Conservation (phyloP, 2,329 filamentous ascomycete species). For the Shiraia bambusicola region DNA sequence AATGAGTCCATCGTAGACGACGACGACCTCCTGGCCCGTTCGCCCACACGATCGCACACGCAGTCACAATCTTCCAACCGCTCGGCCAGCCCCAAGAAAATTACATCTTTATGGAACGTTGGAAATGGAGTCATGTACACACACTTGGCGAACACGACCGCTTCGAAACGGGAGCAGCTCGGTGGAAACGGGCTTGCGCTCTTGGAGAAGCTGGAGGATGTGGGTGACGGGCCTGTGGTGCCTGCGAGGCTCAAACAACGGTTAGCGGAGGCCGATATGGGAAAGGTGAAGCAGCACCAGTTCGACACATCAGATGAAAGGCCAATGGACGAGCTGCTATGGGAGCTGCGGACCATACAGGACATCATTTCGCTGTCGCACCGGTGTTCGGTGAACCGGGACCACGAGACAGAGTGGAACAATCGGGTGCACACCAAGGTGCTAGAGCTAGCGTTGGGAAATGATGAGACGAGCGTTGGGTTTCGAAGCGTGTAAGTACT, state of each 20-base stretch:
- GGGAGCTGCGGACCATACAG: constrained; percentile 9
- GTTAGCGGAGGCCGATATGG: constrained; percentile 12
- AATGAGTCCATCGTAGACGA: constrained; percentile 8
- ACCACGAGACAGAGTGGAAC: constrained; percentile 10
- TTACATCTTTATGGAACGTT: constrained; percentile 17
- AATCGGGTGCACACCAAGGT: constrained; percentile 9
- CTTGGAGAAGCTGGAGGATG: constrained; percentile 15
- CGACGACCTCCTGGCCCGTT: constrained; percentile 6
- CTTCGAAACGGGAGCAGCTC: constrained; percentile 11
- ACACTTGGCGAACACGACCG: constrained; percentile 14
- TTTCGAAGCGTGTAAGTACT: constrained; percentile 13
- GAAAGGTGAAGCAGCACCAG: constrained; percentile 9
- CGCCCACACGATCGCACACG: constrained; percentile 11
- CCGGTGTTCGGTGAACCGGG: constrained; percentile 8
- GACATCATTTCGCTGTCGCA: constrained; percentile 9
- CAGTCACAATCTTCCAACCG: constrained; percentile 14
- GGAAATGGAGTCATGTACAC: constrained; percentile 15
- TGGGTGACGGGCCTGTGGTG: constrained; percentile 13
- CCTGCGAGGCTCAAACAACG: constrained; percentile 10
- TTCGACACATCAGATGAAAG: constrained; percentile 11
- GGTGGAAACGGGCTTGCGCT: constrained; percentile 12
- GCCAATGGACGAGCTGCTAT: constrained; percentile 15
- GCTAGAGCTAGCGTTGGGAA: constrained; percentile 11
- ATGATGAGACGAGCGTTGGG: constrained; percentile 10
- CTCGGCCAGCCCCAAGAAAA: constrained; percentile 17